phyloP scores from a whole-genome alignment of 805 yeast genomes.

The Barnettozyma siamensis region DNA sequence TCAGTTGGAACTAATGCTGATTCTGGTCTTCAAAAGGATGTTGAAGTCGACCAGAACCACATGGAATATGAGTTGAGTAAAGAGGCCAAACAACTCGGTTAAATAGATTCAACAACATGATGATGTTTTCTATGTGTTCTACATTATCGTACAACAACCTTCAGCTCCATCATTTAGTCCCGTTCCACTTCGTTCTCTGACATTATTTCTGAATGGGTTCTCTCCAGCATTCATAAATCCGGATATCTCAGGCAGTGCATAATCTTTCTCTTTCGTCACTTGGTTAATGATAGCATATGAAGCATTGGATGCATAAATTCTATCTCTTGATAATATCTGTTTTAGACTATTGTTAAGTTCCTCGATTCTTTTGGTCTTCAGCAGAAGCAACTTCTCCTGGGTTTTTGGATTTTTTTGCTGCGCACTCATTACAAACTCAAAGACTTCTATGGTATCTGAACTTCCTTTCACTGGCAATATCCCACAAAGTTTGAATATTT shows the following conservation, averaged over 20 bases:
- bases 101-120: no score
- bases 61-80: conserved; percentile 42
- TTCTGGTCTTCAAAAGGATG: background rate
- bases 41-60: conserved; percentile 34
- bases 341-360: conserved; percentile 51
- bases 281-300: conserved; percentile 40
- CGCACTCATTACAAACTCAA: no score
- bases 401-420: conserved; percentile 16
- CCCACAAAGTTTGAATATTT: no score
- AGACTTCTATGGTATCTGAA: no score
- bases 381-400: conserved; percentile 41
- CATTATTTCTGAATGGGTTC: conserved; percentile 31
- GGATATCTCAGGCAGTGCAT: conserved; percentile 35
- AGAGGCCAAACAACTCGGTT: conserved; percentile 42
- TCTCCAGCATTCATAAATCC: conserved; percentile 33
- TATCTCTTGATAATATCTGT: conserved; percentile 45
- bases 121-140: no score
- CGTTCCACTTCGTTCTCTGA: background rate
- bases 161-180: conserved; percentile 3
- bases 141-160: conserved; percentile 34
- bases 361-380: conserved; percentile 56
- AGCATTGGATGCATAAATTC: conserved; percentile 62
- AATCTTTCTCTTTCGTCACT: conserved; percentile 31
- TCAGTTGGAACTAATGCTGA: background rate
- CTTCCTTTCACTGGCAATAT: no score